phyloP scores from a whole-genome alignment of 1,284 basidiomycete species.

The Laetiporus sulphureus region DNA sequence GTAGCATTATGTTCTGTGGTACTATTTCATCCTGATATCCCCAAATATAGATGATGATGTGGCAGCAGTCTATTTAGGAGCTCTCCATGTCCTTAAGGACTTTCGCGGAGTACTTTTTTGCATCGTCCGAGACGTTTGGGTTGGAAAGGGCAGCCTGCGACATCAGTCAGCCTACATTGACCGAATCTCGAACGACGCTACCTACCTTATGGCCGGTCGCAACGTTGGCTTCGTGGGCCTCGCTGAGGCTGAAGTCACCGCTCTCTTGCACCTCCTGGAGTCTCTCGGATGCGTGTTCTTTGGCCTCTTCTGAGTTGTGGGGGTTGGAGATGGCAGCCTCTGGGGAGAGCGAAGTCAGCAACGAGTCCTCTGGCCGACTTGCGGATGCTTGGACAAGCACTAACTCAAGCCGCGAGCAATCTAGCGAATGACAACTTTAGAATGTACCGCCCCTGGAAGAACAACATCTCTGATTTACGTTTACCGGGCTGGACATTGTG shows the following conservation, averaged over 20 bases:
- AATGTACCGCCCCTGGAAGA: too few species aligned
- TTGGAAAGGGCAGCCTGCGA: slow-evolving; percentile 26
- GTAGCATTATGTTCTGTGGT: too few species aligned
- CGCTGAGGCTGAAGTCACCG: slow-evolving; percentile 7
- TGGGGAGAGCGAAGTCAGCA: background rate
- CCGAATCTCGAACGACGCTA: background rate
- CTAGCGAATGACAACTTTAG: too few species aligned
- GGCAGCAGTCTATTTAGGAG: too few species aligned
- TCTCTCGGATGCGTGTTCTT: slow-evolving; percentile 36
- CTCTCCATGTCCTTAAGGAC: slow-evolving; percentile 13
- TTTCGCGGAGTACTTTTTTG: slow-evolving; percentile 34
- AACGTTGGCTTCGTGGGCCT: slow-evolving; percentile 13
- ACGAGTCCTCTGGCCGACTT: too few species aligned
- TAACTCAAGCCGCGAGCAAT: slow-evolving; percentile 18
- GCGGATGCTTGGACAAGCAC: too few species aligned
- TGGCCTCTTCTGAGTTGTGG: slow-evolving; percentile 40
- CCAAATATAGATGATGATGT: too few species aligned
- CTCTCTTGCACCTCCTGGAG: slow-evolving; percentile 31
- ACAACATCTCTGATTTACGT: slow-evolving; percentile 7
- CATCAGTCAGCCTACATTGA: background rate
- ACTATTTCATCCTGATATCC: too few species aligned
- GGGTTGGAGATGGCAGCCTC: slow-evolving; percentile 38
- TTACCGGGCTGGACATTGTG: slow-evolving; percentile 13
- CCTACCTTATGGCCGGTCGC: slow-evolving; percentile 19
- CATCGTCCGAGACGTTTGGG: slow-evolving; percentile 34